Base-by-base conservation (phyloP, 371 early-diverging fungal species). In the Umbelopsis sp. region DNA sequence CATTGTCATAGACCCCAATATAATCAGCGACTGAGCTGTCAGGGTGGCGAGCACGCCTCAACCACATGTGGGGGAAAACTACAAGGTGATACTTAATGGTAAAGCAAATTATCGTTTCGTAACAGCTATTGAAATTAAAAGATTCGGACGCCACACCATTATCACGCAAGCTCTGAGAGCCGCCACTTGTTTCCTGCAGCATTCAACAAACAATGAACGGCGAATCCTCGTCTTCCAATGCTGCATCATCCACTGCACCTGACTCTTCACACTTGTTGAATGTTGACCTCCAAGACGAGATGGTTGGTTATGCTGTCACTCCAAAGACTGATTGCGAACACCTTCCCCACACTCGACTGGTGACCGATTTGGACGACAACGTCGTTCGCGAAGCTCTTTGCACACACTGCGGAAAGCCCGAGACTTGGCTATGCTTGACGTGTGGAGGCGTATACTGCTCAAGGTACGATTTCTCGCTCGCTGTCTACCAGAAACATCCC, bases 351-450 rank as follows among this genome's bases (percentile, higher is more conserved):
- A 35, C 12, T 57, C 12, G 32, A 8, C 29, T 57, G 12, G 14
- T 57, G 1, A 29, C 11, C 5, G 18, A 18, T 3, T 12, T 57
- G 25, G 35, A 37, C 18, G 35, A 57, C 0, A 32, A 0, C 7
- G 7, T 16, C 12, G 29, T 57, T 35, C 57, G 35, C 6, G 18
- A 57, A 4, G 57, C 29, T 12, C 29, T 16, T 14, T 57, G 57
- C 29, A 35, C 29, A 35, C 22, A 57, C n/a, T 57, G 57, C 35
- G 35, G 57, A 18, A 35, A 57, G 14, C 35, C 57, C 12, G 57
- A 57, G 57, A 57, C 57, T 4, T 57, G 57, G 57, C 9, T 57
- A n/a, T 57, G 57, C 29, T 35, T 57, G 35, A 25, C 57, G 2
- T 57, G 57, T 35, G n/a, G 35, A 16, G 35, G 35, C 8, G 35